Conservation (phyloP, 345 rosid species). For the Salix exigua region DNA sequence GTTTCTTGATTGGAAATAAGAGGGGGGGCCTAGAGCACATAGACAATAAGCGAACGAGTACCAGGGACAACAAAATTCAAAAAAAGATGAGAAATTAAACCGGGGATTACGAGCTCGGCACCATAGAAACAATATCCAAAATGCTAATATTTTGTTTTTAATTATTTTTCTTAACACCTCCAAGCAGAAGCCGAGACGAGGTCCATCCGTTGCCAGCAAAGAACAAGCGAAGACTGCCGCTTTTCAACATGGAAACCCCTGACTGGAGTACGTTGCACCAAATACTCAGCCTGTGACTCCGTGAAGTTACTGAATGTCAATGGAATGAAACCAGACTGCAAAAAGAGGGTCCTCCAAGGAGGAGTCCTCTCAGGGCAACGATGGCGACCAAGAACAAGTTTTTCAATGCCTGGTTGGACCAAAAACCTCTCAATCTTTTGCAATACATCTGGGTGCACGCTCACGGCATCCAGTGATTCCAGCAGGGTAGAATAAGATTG, state of each 20-base stretch:
- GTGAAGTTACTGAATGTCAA: slow-evolving; percentile 25
- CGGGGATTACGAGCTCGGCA: slow-evolving; percentile 24
- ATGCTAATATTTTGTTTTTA: not conserved
- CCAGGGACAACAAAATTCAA: slow-evolving; percentile 23
- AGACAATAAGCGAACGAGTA: slow-evolving; percentile 44
- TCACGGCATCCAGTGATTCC: slow-evolving; percentile 31
- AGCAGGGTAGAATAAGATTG: slow-evolving; percentile 24
- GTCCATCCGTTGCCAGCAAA: slow-evolving; percentile 30
- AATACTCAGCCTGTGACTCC: slow-evolving; percentile 28
- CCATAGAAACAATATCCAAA: slow-evolving; percentile 18
- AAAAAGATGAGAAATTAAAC: slow-evolving; percentile 33
- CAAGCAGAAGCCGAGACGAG: slow-evolving; percentile 28
- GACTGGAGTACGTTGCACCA: slow-evolving; percentile 21
- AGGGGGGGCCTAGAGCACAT: slow-evolving; percentile 37
- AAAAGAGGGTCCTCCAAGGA: slow-evolving; percentile 20
- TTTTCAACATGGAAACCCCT: slow-evolving; percentile 29
- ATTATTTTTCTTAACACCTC: slow-evolving; percentile 18
- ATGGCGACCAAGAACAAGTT: slow-evolving; percentile 18
- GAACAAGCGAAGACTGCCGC: slow-evolving; percentile 22
- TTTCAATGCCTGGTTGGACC: slow-evolving; percentile 23
- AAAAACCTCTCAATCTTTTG: slow-evolving; percentile 28
- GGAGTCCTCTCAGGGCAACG: slow-evolving; percentile 13
- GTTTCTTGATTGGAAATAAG: slow-evolving; percentile 38
- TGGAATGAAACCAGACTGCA: slow-evolving; percentile 24
- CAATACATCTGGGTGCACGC: slow-evolving; percentile 13